phyloP scores from a whole-genome alignment of 345 rosid species.

The Eucalyptus albens region DNA sequence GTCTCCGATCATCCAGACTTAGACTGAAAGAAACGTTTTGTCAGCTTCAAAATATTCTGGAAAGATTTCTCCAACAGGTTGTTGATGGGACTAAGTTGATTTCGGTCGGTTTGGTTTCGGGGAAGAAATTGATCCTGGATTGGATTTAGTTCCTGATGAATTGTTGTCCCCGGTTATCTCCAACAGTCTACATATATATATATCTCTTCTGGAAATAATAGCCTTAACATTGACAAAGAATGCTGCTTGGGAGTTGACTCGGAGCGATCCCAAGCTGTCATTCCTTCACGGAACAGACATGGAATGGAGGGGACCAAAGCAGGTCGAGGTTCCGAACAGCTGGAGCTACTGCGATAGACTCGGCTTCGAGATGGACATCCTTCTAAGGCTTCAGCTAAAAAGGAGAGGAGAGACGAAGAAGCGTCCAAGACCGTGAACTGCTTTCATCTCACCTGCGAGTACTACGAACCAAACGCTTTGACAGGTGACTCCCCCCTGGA shows the following conservation, averaged over 20 bases:
- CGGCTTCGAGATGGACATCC: not conserved
- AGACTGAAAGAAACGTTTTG: too few species aligned
- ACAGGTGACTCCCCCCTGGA: not conserved
- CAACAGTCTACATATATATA: too few species aligned
- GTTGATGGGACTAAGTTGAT: too few species aligned
- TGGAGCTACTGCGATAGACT: not conserved
- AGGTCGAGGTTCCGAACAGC: not conserved
- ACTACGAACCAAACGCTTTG: not conserved
- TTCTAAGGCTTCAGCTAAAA: not conserved
- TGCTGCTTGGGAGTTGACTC: not conserved
- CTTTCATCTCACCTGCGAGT: not conserved
- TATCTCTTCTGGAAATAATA: too few species aligned
- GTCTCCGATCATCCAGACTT: too few species aligned
- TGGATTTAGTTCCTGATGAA: too few species aligned
- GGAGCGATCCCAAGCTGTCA: not conserved
- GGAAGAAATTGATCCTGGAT: accelerated
- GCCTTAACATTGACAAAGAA: not conserved
- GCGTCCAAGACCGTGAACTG: not conserved
- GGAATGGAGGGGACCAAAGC: not conserved
- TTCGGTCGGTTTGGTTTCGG: accelerated
- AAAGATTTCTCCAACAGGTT: too few species aligned
- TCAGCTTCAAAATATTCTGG: too few species aligned
- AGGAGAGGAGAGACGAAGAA: not conserved
- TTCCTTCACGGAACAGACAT: not conserved
- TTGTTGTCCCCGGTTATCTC: too few species aligned